Evolutionary conservation across 2,329 filamentous ascomycete species (phyloP).

Genomic region (Scedosporium dehoogii): DNA sequence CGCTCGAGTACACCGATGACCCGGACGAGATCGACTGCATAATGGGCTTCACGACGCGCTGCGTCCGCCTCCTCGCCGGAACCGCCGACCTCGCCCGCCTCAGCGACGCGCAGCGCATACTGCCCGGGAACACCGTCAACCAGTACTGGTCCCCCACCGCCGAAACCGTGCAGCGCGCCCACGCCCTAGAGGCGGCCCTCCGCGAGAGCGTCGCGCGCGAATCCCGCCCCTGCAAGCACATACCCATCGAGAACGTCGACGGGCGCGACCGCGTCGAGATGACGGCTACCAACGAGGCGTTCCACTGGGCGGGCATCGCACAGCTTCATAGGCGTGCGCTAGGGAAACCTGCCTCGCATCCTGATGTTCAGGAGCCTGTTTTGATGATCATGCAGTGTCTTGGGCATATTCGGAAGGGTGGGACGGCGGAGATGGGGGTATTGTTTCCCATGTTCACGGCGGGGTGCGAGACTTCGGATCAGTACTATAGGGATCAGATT

Average conservation of each 20-base stretch:
- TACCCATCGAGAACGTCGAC: constrained; percentile 37
- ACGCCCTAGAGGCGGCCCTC: constrained; percentile 51
- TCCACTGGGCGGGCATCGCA: constrained; percentile 68
- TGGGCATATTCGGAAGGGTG: constrained; percentile 51
- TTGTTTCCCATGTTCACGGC: constrained; percentile 78
- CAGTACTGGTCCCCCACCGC: constrained; percentile 50
- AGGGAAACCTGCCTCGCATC: constrained; percentile 45
- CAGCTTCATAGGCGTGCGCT: constrained; percentile 68
- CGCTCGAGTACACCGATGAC: constrained; percentile 41
- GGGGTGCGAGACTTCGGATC: constrained; percentile 59
- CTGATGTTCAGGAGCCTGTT: constrained; percentile 54
- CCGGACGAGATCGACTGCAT: constrained; percentile 70
- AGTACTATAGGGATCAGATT: constrained; percentile 47
- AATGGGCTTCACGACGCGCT: constrained; percentile 38
- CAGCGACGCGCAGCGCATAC: constrained; percentile 57
- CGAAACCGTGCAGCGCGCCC: constrained; percentile 45
- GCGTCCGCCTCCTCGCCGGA: constrained; percentile 41
- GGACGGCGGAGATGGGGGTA: constrained; percentile 63
- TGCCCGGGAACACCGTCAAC: constrained; percentile 22
- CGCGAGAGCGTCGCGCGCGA: constrained; percentile 39
- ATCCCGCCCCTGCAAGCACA: constrained; percentile 33
- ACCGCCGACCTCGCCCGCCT: constrained; percentile 61
- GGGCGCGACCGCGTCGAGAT: constrained; percentile 52
- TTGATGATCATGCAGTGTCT: constrained; percentile 53
- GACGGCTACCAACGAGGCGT: constrained; percentile 64